Evolutionary conservation across 768 basidiomycete genomes (phyloP).

Genomic region (Trametes meyenii): DNA sequence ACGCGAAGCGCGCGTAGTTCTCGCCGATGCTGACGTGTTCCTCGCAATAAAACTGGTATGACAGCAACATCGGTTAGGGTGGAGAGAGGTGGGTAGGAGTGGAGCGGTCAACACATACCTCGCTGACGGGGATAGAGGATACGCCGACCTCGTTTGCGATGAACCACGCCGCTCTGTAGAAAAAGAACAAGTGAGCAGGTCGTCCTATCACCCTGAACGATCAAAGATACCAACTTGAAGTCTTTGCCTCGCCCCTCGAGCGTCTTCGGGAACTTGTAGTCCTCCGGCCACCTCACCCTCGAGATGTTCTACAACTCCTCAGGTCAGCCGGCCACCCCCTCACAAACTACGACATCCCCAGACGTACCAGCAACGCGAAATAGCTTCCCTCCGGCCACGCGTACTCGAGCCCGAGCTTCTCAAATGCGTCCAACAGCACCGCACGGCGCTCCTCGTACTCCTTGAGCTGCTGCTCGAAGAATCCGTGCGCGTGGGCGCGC

Average conservation of each 20-base stretch:
- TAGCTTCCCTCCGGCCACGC: conserved; percentile 89
- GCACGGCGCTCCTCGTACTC: conserved; percentile 82
- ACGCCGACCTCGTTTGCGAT: conserved; percentile 88
- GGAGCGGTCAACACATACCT: conserved; percentile 49
- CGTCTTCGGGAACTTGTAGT: conserved; percentile 76
- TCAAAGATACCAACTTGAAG: conserved; percentile 60
- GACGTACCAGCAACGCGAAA: conserved; percentile 78
- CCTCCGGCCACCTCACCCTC: conserved; percentile 70
- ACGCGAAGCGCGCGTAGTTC: conserved; percentile 86
- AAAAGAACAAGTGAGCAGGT: background rate
- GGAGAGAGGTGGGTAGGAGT: background rate
- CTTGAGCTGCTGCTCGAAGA: conserved; percentile 73
- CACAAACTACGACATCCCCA: background rate
- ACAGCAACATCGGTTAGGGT: background rate
- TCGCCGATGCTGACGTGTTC: conserved; percentile 86
- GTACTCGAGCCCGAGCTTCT: conserved; percentile 80
- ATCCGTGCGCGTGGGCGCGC: conserved; percentile 65
- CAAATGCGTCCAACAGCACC: conserved; percentile 74
- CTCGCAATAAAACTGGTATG: conserved; percentile 80
- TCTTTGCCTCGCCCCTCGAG: conserved; percentile 83
- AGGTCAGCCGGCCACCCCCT: background rate
- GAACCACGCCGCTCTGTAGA: conserved; percentile 83
- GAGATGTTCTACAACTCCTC: conserved; percentile 63
- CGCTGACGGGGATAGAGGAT: conserved; percentile 91
- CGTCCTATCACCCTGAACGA: background rate